These are phyloP conservation scores for Pythium diclinum DNA, from an alignment of 352 stramenopile genomes.

Conservation along the genomic window DNA sequence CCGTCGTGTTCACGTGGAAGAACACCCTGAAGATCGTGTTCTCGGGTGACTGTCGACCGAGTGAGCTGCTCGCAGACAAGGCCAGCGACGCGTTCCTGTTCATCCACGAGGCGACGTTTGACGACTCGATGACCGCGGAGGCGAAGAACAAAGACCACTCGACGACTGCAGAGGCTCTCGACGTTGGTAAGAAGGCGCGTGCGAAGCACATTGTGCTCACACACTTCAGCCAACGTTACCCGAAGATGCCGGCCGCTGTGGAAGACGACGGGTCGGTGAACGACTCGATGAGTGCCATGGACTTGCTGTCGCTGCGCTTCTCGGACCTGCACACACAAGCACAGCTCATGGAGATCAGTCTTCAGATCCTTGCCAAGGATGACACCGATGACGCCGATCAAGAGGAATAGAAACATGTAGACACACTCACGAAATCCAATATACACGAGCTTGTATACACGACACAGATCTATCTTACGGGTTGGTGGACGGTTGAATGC, in stretches of 20 bases:
- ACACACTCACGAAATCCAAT: not conserved
- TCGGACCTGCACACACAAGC: slow-evolving; percentile 51
- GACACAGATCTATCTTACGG: slow-evolving; percentile 4
- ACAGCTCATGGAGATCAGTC: slow-evolving; percentile 58
- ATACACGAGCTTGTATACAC: slow-evolving; percentile 1
- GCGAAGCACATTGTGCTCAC: slow-evolving; percentile 92
- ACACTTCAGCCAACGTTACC: slow-evolving; percentile 94
- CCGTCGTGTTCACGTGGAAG: slow-evolving; percentile 73
- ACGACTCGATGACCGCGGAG: slow-evolving; percentile 91
- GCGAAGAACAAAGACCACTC: slow-evolving; percentile 94
- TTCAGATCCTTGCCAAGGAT: slow-evolving; percentile 50
- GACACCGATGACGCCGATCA: slow-evolving; percentile 30
- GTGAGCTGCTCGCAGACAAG: slow-evolving; percentile 50
- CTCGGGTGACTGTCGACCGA: slow-evolving; percentile 94
- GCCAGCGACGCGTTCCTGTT: slow-evolving; percentile 82
- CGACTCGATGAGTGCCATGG: slow-evolving; percentile 54
- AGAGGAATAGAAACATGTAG: slow-evolving; percentile 11
- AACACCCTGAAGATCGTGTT: slow-evolving; percentile 88
- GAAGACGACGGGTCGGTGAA: slow-evolving; percentile 20
- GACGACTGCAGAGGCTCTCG: slow-evolving; percentile 92
- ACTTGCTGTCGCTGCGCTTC: slow-evolving; percentile 74
- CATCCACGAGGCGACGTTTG: slow-evolving; percentile 98
- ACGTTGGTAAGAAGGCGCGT: slow-evolving; percentile 65
- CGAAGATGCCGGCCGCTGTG: slow-evolving; percentile 59
- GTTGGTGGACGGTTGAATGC: not conserved